These are phyloP conservation scores for Thielaviopsis musarum DNA, from an alignment of 2,329 filamentous ascomycete genomes.

Conservation along the genomic window DNA sequence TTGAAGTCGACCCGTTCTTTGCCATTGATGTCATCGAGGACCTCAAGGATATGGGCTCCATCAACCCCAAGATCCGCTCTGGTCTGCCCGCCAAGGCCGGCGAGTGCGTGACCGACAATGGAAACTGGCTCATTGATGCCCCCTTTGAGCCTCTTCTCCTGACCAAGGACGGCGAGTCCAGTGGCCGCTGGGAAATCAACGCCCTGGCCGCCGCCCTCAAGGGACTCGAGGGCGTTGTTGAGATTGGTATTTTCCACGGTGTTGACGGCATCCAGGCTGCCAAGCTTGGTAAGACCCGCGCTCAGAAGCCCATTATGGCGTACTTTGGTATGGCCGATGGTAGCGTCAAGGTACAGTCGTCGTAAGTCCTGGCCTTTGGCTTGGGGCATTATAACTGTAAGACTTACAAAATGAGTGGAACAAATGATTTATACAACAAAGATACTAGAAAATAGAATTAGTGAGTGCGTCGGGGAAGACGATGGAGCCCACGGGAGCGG, in stretches of 20 bases:
- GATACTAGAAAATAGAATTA: neutral
- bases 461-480: neutral
- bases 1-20: constrained; percentile 81
- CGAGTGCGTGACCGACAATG: constrained; percentile 46
- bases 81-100: constrained; percentile 64
- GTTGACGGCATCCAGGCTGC: constrained; percentile 54
- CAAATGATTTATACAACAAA: neutral
- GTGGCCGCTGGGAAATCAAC: constrained; percentile 40
- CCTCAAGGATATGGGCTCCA: constrained; percentile 56
- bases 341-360: constrained; percentile 14
- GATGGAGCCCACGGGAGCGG: neutral
- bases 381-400: neutral
- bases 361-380: neutral
- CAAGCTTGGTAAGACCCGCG: constrained; percentile 40
- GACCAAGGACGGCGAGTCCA: constrained; percentile 29
- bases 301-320: constrained; percentile 80
- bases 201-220: constrained; percentile 46
- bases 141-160: constrained; percentile 63
- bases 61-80: constrained; percentile 52
- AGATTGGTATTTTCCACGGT: constrained; percentile 82
- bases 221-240: constrained; percentile 65
- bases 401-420: neutral
- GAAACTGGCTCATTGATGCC: constrained; percentile 74
- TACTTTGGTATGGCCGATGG: constrained; percentile 89
- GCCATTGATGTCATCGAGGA: constrained; percentile 59